Conservation (phyloP, 2,329 filamentous ascomycete genomes). For the Colletotrichum truncatum region DNA sequence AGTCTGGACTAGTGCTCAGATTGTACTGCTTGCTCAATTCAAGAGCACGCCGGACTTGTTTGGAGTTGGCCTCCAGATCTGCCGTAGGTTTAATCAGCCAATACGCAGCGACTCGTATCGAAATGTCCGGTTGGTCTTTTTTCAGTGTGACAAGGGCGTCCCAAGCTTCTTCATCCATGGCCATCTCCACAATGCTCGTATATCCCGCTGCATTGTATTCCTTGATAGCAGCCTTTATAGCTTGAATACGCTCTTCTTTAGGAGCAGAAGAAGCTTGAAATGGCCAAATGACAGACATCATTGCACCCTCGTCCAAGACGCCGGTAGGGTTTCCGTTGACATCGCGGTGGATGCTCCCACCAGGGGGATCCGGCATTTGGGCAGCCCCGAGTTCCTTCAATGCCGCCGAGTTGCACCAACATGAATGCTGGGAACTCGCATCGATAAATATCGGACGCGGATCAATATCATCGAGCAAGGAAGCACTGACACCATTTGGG, state of each 20-base stretch:
- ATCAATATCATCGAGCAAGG: slow-evolving; percentile 54
- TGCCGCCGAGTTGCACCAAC: slow-evolving; percentile 55
- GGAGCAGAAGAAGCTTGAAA: slow-evolving; percentile 46
- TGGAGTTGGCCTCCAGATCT: slow-evolving; percentile 41
- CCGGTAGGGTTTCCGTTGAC: slow-evolving; percentile 47
- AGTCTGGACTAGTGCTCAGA: slow-evolving; percentile 43
- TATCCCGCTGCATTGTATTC: slow-evolving; percentile 51
- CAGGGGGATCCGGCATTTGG: slow-evolving; percentile 47
- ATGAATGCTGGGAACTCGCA: slow-evolving; percentile 52
- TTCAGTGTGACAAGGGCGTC: slow-evolving; percentile 42
- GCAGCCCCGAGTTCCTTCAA: slow-evolving; percentile 49
- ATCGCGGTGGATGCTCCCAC: slow-evolving; percentile 52
- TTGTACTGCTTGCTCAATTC: slow-evolving; percentile 47
- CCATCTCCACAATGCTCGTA: slow-evolving; percentile 57
- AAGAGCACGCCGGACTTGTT: slow-evolving; percentile 49
- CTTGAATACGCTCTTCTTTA: slow-evolving; percentile 46
- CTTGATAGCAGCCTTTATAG: slow-evolving; percentile 46
- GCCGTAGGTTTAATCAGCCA: slow-evolving; percentile 51
- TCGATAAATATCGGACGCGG: slow-evolving; percentile 54
- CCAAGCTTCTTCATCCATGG: slow-evolving; percentile 56
- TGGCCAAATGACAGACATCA: slow-evolving; percentile 52
- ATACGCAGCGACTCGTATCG: slow-evolving; percentile 51
- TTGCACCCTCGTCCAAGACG: slow-evolving; percentile 50
- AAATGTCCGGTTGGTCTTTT: slow-evolving; percentile 31
- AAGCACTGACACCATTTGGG: slow-evolving; percentile 45